These are phyloP conservation scores for Cladosporium sp. DNA, from an alignment of 2,329 filamentous ascomycete genomes.

Conservation along the genomic window DNA sequence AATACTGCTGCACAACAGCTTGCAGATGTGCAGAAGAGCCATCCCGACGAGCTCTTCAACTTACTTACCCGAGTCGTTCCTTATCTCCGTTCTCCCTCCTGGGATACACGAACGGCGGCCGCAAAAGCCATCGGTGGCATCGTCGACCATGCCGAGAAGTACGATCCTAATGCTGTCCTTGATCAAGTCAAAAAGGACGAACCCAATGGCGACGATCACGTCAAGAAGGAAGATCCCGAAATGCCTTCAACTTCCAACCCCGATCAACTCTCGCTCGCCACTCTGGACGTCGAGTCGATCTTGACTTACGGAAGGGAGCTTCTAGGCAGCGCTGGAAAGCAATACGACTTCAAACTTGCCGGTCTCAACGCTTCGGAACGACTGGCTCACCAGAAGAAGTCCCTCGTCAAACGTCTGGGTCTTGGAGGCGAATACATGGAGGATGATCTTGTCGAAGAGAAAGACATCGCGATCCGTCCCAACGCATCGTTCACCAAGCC, in stretches of 20 bases:
- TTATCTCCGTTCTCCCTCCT: constrained; percentile 89
- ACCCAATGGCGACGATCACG: constrained; percentile 32
- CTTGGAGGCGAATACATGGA: constrained; percentile 80
- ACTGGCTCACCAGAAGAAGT: constrained; percentile 85
- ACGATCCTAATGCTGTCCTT: constrained; percentile 64
- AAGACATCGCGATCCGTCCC: constrained; percentile 51
- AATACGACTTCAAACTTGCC: constrained; percentile 79
- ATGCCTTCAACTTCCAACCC: constrained; percentile 40
- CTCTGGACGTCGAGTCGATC: constrained; percentile 73
- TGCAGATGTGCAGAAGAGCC: constrained; percentile 95
- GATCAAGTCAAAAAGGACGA: constrained; percentile 33
- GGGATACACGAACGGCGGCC: constrained; percentile 91
- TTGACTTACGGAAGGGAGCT: constrained; percentile 80
- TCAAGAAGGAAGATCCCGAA: constrained; percentile 55
- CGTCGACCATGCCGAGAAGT: constrained; percentile 78
- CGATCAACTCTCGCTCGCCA: constrained; percentile 66
- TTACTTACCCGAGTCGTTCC: constrained; percentile 90
- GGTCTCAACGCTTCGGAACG: constrained; percentile 76
- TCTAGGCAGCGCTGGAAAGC: constrained; percentile 72
- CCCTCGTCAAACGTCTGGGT: constrained; percentile 73
- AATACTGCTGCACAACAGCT: constrained; percentile 96
- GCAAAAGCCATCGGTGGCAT: constrained; percentile 94
- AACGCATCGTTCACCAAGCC: constrained; percentile 32
- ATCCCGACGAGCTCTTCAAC: constrained; percentile 96
- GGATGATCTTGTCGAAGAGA: constrained; percentile 70